These are phyloP conservation scores for Russula earlei DNA, from an alignment of 768 basidiomycete genomes.

Conservation along the genomic window DNA sequence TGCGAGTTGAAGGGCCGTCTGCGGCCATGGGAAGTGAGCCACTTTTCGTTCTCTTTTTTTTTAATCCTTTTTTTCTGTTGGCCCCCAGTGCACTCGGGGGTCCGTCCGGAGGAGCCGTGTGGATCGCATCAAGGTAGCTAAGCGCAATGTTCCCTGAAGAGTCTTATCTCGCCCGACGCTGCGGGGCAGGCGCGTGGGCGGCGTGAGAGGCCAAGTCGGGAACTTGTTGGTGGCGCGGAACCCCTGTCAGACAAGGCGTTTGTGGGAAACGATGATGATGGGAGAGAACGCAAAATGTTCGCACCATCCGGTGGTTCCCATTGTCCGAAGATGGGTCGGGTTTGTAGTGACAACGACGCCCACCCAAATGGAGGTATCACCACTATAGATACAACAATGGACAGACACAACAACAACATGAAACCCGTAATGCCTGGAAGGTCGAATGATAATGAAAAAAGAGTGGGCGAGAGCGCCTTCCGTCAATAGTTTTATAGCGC, in stretches of 20 bases:
- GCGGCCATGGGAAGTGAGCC: too few relatives aligned
- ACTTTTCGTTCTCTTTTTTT: too few relatives aligned
- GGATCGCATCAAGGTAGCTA: neutral
- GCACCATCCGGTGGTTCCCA: neutral
- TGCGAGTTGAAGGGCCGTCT: too few relatives aligned
- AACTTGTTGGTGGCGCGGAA: neutral
- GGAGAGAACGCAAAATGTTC: neutral
- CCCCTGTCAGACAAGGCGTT: neutral
- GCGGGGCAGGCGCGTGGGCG: neutral
- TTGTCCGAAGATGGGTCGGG: neutral
- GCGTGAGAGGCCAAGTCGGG: neutral
- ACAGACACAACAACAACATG: neutral
- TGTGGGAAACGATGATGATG: neutral
- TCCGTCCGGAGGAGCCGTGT: too few relatives aligned
- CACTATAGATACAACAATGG: too few relatives aligned
- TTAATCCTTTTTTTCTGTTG: neutral
- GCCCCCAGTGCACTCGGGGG: too few relatives aligned
- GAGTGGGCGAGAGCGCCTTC: too few relatives aligned
- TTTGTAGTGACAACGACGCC: slow-evolving; percentile 5
- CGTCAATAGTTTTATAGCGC: too few relatives aligned
- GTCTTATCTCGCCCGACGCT: slow-evolving; percentile 7
- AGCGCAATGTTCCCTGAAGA: slow-evolving; percentile 8
- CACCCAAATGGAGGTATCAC: neutral
- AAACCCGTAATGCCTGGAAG: too few relatives aligned
- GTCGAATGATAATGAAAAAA: neutral